A percentile compares a stretch with the other conserved stretches of the same genome.
Evolutionary conservation across 495 filamentous ascomycete genomes (phyloP).

Genomic region (Apiosordaria backusii): DNA sequence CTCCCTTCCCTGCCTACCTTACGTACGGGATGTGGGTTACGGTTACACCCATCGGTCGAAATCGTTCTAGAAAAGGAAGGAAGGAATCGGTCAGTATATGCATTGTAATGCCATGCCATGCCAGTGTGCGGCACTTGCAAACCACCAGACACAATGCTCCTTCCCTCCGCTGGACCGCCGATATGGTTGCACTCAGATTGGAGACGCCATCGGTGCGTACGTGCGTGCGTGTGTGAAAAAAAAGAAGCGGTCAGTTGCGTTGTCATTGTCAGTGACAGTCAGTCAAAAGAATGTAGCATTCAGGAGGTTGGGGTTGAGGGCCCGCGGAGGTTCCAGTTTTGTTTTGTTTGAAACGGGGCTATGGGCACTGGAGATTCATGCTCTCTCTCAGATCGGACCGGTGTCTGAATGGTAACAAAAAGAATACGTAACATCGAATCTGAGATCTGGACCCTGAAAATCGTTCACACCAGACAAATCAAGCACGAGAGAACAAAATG

Average conservation of each 20-base stretch:
- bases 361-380: background rate
- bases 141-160: background rate
- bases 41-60: no score
- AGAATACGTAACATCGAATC: no score
- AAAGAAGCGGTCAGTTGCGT: background rate
- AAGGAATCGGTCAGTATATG: background rate
- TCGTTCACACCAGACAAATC: no score
- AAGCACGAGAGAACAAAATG: no score
- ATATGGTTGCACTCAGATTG: background rate
- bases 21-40: no score
- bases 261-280: no score
- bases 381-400: background rate
- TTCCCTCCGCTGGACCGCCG: no score
- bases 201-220: no score
- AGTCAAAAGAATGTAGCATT: background rate
- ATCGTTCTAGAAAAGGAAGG: background rate
- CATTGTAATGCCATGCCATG: background rate
- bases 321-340: background rate
- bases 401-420: background rate
- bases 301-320: background rate
- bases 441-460: no score
- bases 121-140: background rate
- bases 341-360: background rate
- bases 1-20: background rate
- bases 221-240: background rate